Base-by-base conservation (phyloP, 768 basidiomycete species). In the Lentinus brumalis region DNA sequence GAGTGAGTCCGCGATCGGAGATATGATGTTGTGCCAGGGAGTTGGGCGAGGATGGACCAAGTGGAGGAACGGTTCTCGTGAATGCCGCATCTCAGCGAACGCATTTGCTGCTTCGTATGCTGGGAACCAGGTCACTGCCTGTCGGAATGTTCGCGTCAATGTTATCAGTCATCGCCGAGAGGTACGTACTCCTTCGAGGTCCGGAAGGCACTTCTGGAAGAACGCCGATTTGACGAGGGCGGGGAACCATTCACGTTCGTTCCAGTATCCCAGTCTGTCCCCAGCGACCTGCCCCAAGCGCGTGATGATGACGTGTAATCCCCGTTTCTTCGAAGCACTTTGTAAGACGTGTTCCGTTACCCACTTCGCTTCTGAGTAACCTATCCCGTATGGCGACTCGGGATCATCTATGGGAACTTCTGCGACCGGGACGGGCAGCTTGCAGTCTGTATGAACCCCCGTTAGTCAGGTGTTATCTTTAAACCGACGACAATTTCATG, bases 11-110 rank as follows among this genome's bases (percentile, higher is more conserved):
- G 60, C 57, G 46, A 67, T 63, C 2, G 63, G 57, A 4, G 49
- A 30, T 2, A 63, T 39, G 30, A 64, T 26, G 4, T 42, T n/a
- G 50, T 64, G 61, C 76, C 78, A 80, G 4, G 69, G 46, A 2
- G 73, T 61, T 3, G 77, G 73, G 7, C 68, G 66, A 14, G 81
- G 81, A 62, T 82, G 79, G 0, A 79, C 70, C 6, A 83, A 59
- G 60, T 81, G 76, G 54, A 78, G 59, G 16, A 71, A 53, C 15
- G 53, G 53, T 44, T 55, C 52, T 0, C 53, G 29, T 5, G 68
- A 62, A 15, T 62, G 58, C 30, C 61, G 66, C 57, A 73, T 64
- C 41, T 73, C 69, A n/a, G 64, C 39, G 38, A 71, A 53, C 3
- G 69, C 67, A 7, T 56, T 51, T 5, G 72, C 73, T 1, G 66